A percentile compares a stretch with the other conserved stretches of the same genome.
Conservation (phyloP, 352 stramenopile genomes). For the Globisporangium irregulare region DNA sequence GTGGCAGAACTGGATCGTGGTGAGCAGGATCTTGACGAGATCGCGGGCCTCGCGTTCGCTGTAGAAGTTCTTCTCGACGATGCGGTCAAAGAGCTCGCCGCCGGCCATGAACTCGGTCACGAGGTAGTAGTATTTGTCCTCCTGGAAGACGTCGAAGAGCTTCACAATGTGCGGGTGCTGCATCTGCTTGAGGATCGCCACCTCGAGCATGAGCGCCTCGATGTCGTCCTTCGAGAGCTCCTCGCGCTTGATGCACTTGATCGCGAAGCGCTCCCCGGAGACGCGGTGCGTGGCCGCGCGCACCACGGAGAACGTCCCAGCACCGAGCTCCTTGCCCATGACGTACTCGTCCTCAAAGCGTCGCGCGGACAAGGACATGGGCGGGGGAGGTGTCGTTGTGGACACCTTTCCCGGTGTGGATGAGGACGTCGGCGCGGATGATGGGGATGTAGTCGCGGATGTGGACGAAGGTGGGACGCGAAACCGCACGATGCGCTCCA, state of each 20-base stretch:
- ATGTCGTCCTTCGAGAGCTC: conserved; percentile 50
- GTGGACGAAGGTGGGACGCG: conserved; percentile 41
- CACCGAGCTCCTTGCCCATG: conserved; percentile 52
- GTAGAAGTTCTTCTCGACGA: conserved; percentile 88
- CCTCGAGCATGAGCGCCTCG: conserved; percentile 71
- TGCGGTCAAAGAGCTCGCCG: conserved; percentile 84
- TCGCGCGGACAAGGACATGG: conserved; percentile 5
- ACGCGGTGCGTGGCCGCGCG: conserved; percentile 41
- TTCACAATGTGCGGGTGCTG: conserved; percentile 89
- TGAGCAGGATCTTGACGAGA: conserved; percentile 72
- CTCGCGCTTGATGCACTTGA: conserved; percentile 65
- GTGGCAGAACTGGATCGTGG: conserved; percentile 87
- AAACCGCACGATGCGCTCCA: conserved; percentile 63
- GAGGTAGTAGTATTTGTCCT: conserved; percentile 94
- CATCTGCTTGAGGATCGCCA: conserved; percentile 79
- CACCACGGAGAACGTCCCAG: conserved; percentile 62
- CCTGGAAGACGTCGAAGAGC: conserved; percentile 89
- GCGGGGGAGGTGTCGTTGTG: background rate
- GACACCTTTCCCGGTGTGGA: background rate
- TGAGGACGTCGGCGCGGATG: background rate
- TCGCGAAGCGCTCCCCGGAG: conserved; percentile 43
- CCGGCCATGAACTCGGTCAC: conserved; percentile 95
- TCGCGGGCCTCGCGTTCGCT: conserved; percentile 75
- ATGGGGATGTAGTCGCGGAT: conserved; percentile 1
- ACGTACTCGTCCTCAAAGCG: conserved; percentile 67